phyloP scores from a whole-genome alignment of 495 filamentous ascomycete genomes.

The Lasiosphaeria hispida region DNA sequence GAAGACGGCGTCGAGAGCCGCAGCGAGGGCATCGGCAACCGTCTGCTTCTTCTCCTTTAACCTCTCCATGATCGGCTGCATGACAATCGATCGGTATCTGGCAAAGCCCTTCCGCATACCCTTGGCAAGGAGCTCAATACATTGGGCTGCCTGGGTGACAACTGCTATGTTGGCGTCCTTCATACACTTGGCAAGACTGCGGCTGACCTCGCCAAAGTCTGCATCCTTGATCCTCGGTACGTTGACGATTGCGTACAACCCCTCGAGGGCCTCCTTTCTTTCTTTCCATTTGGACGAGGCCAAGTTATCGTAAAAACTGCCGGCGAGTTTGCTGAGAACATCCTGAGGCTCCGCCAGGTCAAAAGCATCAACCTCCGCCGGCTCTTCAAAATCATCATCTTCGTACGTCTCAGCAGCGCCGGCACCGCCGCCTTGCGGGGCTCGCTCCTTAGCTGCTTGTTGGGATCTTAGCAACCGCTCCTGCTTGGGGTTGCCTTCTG shows the following conservation, averaged over 20 bases:
- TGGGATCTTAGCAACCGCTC: slow-evolving; percentile 86
- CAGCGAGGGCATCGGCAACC: slow-evolving; percentile 81
- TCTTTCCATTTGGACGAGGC: slow-evolving; percentile 97
- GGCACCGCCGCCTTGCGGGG: slow-evolving; percentile 51
- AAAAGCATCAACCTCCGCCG: slow-evolving; percentile 72
- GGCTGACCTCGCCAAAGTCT: slow-evolving; percentile 78
- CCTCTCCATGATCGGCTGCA: slow-evolving; percentile 87
- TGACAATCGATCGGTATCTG: slow-evolving; percentile 75
- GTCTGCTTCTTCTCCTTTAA: slow-evolving; percentile 94
- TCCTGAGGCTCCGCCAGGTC: slow-evolving; percentile 91
- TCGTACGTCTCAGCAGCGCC: slow-evolving; percentile 57
- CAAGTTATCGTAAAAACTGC: slow-evolving; percentile 76
- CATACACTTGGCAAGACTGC: slow-evolving; percentile 87
- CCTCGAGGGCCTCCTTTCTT: slow-evolving; percentile 90
- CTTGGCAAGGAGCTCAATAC: slow-evolving; percentile 87
- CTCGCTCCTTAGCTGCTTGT: slow-evolving; percentile 73
- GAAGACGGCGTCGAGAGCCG: slow-evolving; percentile 87
- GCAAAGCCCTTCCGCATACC: slow-evolving; percentile 75
- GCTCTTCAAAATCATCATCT: slow-evolving; percentile 65
- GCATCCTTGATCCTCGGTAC: slow-evolving; percentile 90
- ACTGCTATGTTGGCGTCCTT: slow-evolving; percentile 98
- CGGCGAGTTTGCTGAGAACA: slow-evolving; percentile 78
- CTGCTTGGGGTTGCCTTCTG: slow-evolving; percentile 84
- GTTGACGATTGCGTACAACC: slow-evolving; percentile 70
- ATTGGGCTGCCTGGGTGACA: slow-evolving; percentile 89